A percentile compares a stretch with the other conserved stretches of the same genome.
Evolutionary conservation across 2,329 filamentous ascomycete genomes (phyloP).

Genomic region (Leptographium galeiforme): DNA sequence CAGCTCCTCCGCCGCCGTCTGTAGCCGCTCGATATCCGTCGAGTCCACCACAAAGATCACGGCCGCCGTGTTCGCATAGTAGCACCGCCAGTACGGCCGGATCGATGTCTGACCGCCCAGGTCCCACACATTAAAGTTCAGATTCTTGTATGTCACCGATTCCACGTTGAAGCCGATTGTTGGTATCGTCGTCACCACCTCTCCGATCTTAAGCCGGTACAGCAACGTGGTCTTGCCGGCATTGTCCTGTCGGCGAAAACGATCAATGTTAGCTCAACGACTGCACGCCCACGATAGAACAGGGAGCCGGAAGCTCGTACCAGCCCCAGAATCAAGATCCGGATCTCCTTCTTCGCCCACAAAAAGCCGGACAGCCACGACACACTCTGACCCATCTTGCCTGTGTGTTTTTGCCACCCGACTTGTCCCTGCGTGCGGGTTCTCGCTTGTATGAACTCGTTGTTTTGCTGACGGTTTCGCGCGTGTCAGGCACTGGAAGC

Average conservation of each 20-base stretch:
- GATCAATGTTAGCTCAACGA: constrained; percentile 7
- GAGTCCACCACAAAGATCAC: constrained; percentile 98
- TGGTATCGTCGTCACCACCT: constrained; percentile 97
- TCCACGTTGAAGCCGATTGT: constrained; percentile 99
- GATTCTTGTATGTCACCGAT: constrained; percentile 93
- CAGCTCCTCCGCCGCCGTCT: constrained; percentile 85
- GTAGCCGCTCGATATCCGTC: constrained; percentile 89
- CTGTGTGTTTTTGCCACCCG: background rate
- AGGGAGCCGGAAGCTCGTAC: constrained; percentile 32
- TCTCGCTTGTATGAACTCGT: no score
- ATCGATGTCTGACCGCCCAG: constrained; percentile 97
- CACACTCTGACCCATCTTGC: constrained; percentile 49
- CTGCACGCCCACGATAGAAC: background rate
- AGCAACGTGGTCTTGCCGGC: constrained; percentile 95
- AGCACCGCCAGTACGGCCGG: constrained; percentile 96
- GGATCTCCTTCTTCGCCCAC: constrained; percentile 94
- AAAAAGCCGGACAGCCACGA: constrained; percentile 61
- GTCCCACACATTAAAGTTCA: constrained; percentile 99
- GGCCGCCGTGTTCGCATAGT: constrained; percentile 96
- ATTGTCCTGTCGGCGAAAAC: constrained; percentile 59
- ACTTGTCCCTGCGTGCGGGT: background rate
- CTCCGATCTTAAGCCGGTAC: constrained; percentile 96
- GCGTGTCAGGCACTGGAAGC: background rate
- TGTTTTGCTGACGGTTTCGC: background rate
- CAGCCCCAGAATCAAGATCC: constrained; percentile 87